These are phyloP conservation scores for Scleromitrula shiraiana DNA, from an alignment of 2,329 filamentous ascomycete genomes.

Conservation along the genomic window DNA sequence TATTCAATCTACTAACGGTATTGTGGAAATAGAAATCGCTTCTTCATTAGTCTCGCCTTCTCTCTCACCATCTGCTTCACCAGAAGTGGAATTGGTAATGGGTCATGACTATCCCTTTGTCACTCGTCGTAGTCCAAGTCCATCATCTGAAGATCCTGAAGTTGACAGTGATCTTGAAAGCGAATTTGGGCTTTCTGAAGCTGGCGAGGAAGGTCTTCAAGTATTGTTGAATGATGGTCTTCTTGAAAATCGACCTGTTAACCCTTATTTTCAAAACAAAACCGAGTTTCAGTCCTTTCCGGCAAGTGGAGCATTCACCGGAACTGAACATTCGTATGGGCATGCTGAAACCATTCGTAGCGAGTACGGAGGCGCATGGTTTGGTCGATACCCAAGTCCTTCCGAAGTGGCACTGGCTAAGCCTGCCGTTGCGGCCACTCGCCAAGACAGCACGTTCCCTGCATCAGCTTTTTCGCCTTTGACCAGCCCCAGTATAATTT, in stretches of 20 bases:
- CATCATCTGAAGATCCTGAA: no score
- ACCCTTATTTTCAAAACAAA: background rate
- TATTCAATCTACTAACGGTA: background rate
- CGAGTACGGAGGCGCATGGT: no score
- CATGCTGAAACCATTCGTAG: no score
- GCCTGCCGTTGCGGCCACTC: slow-evolving; percentile 1
- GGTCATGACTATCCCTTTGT: no score
- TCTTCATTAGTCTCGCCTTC: background rate
- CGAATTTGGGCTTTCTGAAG: slow-evolving; percentile 22
- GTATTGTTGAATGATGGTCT: slow-evolving; percentile 17
- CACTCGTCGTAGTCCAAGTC: no score
- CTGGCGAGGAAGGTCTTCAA: slow-evolving; percentile 18
- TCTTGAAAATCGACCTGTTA: background rate
- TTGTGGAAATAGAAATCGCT: background rate
- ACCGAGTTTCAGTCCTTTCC: background rate
- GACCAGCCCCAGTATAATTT: slow-evolving; percentile 7
- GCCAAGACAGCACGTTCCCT: background rate
- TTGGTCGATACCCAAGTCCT: slow-evolving; percentile 29
- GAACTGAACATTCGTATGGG: no score
- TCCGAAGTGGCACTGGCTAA: slow-evolving; percentile 34
- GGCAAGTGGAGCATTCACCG: background rate
- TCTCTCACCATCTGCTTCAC: no score
- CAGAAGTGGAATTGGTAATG: background rate
- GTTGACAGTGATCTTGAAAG: slow-evolving; percentile 13
- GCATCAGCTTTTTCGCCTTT: background rate